Evolutionary conservation across 2,329 filamentous ascomycete genomes (phyloP), one percentile per base, ranked within the genome.

Genomic region (Dactylellina cionopaga): DNA sequence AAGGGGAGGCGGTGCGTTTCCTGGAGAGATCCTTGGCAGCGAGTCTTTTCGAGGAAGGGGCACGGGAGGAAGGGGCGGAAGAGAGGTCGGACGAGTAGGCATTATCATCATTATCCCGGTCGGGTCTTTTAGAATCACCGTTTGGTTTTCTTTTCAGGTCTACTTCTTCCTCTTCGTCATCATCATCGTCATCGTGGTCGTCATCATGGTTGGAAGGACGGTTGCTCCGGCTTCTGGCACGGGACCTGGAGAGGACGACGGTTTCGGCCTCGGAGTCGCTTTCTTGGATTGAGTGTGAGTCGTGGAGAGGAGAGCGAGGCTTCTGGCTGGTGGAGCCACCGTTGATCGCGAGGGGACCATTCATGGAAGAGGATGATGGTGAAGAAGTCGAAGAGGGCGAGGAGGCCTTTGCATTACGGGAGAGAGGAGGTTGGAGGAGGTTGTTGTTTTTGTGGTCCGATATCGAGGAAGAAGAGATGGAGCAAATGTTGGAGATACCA

Each of bases 211-310:
- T 75, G 25, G 60, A 49, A 39, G 59, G 44, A 7, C 68, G 46
- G n/a, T 65, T 69, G 35, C 64, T 71, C 19, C 63, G 46, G 27
- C 59, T 59, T 29, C 70, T 49, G 44, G 64, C 56, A 29, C 71
- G 49, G 22, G 27, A 39, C 25, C 58, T 87, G 9, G 87, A 84
- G 31, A 90, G 80, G 33, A 91, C 88, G 74, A 90, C 89, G 11
- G 89, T 91, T 80, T 91, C 89, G 51, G 89, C 88, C 77, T 91
- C 89, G 0, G 89, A 91, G 76, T 89, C 87, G 77, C 84, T 87
- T 11, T 58, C 75, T 17, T 65, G 68, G 44, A 65, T 59, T 59
- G 43, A 64, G 59, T 31, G 47, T 47, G 19, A 51, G 49, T 46
- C 54, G 51, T 27, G 52, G 22, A 29, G 59, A 54, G 24, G 60